Base-by-base conservation (phyloP, 1,284 basidiomycete species). In the Tilletia walkeri region DNA sequence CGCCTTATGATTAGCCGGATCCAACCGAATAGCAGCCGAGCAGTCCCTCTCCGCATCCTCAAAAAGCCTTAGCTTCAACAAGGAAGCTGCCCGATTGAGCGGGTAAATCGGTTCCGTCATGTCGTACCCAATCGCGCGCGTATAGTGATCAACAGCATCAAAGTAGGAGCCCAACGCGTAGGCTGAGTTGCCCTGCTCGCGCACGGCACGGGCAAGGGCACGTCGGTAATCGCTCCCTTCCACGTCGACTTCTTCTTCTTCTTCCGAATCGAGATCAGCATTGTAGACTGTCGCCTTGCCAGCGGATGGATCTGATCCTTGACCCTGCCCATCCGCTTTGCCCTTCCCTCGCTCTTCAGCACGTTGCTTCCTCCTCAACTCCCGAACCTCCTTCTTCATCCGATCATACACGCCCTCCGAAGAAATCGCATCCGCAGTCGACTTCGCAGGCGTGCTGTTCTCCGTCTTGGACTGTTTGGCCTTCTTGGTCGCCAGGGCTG, bases 81-180 rank as follows among this genome's bases (percentile, higher is more conserved):
- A 38, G 36, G 73, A 76, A 5, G 70, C 70, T 1, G 74, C 74
- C 20, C 74, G 70, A 59, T 75, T 76, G 36, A 76, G 68, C 18
- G 73, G 74, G 45, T 70, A 74, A 16, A 76, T 69, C 7, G 70
- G 53, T 53, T 76, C 73, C n/a, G 50, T 41, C n/a, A 56, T 30
- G 34, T 76, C 74, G 56, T 73, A 76, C 20, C 50, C 70, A 9
- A 72, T 74, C 18, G 73, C 74, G 4, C 73, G 47, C 16, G 74
- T 76, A 66, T 73, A 76, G 67, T 70, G 68, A 39, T 75, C 73
- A 7, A 53, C 54, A 0, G 74, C 72, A 4, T 70, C 73, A 38
- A 16, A 2, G 56, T 53, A 75, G 1, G 18, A 6, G 16, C 45
- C 49, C 3, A 38, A 7, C 9, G n/a, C 39, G 59, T 59, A 73